A percentile compares a stretch with the other conserved stretches of the same genome.
These are phyloP conservation scores for Logfia minima DNA, from an alignment of 129 eudicot genomes.

Conservation along the genomic window DNA sequence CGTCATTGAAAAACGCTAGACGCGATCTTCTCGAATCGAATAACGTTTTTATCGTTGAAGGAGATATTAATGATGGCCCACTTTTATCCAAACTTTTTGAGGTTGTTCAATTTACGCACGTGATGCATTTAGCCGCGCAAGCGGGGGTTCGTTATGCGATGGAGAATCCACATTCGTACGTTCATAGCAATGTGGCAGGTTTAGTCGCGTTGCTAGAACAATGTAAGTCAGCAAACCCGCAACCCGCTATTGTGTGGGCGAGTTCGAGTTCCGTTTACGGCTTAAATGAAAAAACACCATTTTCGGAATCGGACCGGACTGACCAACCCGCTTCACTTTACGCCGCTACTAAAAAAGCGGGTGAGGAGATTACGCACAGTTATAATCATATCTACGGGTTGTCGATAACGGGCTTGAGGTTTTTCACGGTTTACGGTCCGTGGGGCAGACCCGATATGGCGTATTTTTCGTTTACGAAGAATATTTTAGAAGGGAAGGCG, in stretches of 20 bases:
- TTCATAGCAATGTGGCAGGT: slow-evolving; percentile 54
- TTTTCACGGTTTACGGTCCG: slow-evolving; percentile 61
- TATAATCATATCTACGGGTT: slow-evolving; percentile 60
- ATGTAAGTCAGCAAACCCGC: slow-evolving; percentile 48
- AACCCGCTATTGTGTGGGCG: slow-evolving; percentile 60
- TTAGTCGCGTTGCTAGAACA: slow-evolving; percentile 48
- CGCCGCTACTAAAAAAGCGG: slow-evolving; percentile 65
- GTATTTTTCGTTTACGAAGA: slow-evolving; percentile 45
- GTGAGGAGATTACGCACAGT: slow-evolving; percentile 54
- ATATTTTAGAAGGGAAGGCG: slow-evolving; percentile 45
- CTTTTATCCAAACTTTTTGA: slow-evolving; percentile 46
- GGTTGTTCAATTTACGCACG: slow-evolving; percentile 51
- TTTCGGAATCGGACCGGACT: slow-evolving; percentile 56
- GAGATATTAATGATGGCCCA: slow-evolving; percentile 44
- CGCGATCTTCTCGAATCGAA: slow-evolving; percentile 28
- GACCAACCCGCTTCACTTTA: slow-evolving; percentile 59
- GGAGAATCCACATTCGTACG: slow-evolving; percentile 58
- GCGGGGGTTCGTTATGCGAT: slow-evolving; percentile 67
- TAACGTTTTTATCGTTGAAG: slow-evolving; percentile 46
- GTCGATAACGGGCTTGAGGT: slow-evolving; percentile 54
- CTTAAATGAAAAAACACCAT: slow-evolving; percentile 50
- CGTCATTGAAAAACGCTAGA: slow-evolving; percentile 46
- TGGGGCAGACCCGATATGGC: slow-evolving; percentile 77
- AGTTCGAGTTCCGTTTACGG: slow-evolving; percentile 65
- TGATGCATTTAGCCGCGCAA: slow-evolving; percentile 66